Percentiles rank a stretch among this genome's conserved stretches.
These are phyloP conservation scores for Diaporthe australafricana DNA, from an alignment of 2,329 filamentous ascomycete species.

Conservation along the genomic window DNA sequence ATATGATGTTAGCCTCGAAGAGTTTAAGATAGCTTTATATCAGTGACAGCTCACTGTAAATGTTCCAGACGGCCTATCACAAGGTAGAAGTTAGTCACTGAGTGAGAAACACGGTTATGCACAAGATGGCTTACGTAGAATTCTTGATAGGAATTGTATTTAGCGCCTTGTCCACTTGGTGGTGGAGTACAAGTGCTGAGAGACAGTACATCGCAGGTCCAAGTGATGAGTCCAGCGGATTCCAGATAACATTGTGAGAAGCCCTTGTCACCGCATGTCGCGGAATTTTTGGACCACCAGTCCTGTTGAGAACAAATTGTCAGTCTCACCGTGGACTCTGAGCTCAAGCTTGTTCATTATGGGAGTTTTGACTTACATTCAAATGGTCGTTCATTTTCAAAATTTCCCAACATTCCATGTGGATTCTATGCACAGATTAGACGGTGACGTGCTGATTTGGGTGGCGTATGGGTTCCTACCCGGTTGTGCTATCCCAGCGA, in stretches of 20 bases:
- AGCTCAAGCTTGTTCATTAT: neutral
- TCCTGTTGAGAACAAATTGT: neutral
- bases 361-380: neutral
- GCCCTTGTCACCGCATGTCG: constrained; percentile 11
- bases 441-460: neutral
- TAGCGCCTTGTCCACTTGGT: constrained; percentile 3
- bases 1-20: neutral
- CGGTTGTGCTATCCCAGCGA: constrained; percentile 8
- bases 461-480: neutral
- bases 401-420: constrained; percentile 5
- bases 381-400: constrained; percentile 15
- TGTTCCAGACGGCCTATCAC: constrained; percentile 1
- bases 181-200: constrained; percentile 11
- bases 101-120: too few species aligned
- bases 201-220: constrained; percentile 15
- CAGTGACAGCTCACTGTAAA: neutral
- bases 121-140: neutral
- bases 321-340: neutral
- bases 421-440: neutral
- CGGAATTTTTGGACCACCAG: constrained; percentile 23
- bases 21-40: neutral
- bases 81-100: neutral
- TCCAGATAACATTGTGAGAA: constrained; percentile 18
- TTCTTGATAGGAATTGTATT: constrained; percentile 3
- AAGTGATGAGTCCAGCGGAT: constrained; percentile 13